Evolutionary conservation across 371 early-diverging fungal species (phyloP), one percentile per base, ranked within the genome.

Genomic region (Mortierella sp.): DNA sequence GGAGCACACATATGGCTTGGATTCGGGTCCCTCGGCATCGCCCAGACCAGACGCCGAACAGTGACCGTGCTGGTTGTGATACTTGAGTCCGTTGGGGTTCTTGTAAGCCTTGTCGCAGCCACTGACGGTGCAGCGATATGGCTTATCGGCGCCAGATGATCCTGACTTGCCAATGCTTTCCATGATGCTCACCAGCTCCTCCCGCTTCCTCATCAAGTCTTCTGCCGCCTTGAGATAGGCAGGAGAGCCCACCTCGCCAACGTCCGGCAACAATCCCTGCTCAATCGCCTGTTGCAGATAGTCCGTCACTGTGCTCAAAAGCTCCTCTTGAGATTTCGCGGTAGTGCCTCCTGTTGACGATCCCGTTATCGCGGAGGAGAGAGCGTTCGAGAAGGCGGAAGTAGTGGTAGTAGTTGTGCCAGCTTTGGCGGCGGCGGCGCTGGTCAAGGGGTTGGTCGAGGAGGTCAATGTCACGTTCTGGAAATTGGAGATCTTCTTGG

Each of bases 1-100:
- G 16, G 93, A 90, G 85, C 99, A 99, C 37, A 91, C 89, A 86
- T 93, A 97, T 9, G 97, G 98, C 85, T 97, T 97, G 39, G 94
- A 79, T 48, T 73, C 76, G 13, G 73, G 74, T n/a, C 80, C 81
- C 26, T 86, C 88, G 67, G 80, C 88, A 11, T 85, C 88, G 26
- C 88, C 88, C 34, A 90, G 89, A 34, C 87, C 86, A 26, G 82
- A 85, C 39, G 89, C 71, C 34, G 86, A 87, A 84, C 92, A 91
- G 72, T 97, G 98, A 29, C 95, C 95, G 64, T 96, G 96, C 77
- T 92, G 90, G 69, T 94, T 93, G 84, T 98, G 98, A 88, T 98
- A 97, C 85, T 97, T 97, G 63, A 99, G 90, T n/a, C 99, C 99
- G 76, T 98, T 99, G 64, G 96, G 92, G 88, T 99, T 99, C 89